Percentiles rank a stretch among this genome's conserved stretches.
These are phyloP conservation scores for Talaromyces albobiverticillius DNA, from an alignment of 2,329 filamentous ascomycete genomes.

Conservation along the genomic window DNA sequence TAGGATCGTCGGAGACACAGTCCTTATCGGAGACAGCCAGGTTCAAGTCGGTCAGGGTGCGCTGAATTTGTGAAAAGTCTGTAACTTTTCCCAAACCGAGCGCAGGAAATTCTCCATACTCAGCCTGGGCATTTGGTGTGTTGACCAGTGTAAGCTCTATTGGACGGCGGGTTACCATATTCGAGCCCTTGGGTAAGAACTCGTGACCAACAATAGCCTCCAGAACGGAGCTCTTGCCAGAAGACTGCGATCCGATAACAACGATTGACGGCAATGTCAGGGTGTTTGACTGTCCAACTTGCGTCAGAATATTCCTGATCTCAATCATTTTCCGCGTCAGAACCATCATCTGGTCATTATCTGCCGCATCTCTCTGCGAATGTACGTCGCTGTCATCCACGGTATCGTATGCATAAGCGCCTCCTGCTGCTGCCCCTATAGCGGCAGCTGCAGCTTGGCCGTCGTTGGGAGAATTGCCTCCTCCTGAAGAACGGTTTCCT, in stretches of 20 bases:
- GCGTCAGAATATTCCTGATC: conserved; percentile 86
- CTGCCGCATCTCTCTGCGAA: conserved; percentile 62
- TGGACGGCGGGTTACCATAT: conserved; percentile 95
- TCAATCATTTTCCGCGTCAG: conserved; percentile 99
- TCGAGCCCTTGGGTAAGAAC: conserved; percentile 94
- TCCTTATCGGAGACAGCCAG: conserved; percentile 84
- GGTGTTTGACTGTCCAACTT: conserved; percentile 84
- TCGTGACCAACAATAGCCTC: conserved; percentile 98
- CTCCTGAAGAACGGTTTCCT: conserved; percentile 39
- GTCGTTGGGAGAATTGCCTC: conserved; percentile 54
- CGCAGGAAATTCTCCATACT: conserved; percentile 96
- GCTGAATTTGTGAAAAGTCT: conserved; percentile 79
- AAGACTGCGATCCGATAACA: conserved; percentile 98
- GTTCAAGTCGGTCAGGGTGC: conserved; percentile 92
- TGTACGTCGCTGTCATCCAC: conserved; percentile 61
- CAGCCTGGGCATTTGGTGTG: conserved; percentile 78
- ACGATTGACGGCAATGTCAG: conserved; percentile 93
- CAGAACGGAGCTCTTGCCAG: conserved; percentile 94
- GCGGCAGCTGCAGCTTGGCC: conserved; percentile 52
- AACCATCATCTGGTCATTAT: conserved; percentile 99
- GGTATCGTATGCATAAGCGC: conserved; percentile 75
- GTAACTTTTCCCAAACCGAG: conserved; percentile 84
- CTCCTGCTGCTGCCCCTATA: conserved; percentile 66
- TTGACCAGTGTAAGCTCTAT: conserved; percentile 97
- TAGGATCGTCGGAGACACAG: conserved; percentile 94